Conservation (phyloP, 106 monocot species). For the Cymbidium sinense region DNA sequence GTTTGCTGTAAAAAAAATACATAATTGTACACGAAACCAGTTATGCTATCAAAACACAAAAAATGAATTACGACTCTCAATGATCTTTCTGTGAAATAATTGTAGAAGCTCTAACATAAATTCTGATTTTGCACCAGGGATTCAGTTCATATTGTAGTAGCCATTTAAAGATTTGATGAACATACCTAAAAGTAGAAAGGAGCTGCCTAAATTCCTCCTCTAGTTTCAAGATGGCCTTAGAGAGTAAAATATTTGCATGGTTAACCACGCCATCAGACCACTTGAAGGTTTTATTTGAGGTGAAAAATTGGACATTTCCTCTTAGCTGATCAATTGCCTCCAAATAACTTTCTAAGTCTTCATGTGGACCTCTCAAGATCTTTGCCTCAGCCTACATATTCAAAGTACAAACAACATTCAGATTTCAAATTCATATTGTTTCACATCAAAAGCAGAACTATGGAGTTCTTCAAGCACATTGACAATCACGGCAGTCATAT, state of each 20-base stretch:
- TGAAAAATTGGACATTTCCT: slow-evolving; percentile 44
- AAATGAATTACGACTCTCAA: neutral
- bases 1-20: slow-evolving; percentile 63
- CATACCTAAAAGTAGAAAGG: slow-evolving; percentile 47
- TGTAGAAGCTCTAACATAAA: neutral
- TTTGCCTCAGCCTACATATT: slow-evolving; percentile 55
- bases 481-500: neutral
- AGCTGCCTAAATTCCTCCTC: slow-evolving; percentile 78
- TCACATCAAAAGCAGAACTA: neutral
- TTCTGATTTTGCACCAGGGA: neutral
- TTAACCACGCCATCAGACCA: slow-evolving; percentile 59
- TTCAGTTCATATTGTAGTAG: neutral
- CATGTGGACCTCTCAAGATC: slow-evolving; percentile 69
- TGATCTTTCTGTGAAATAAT: neutral
- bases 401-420: neutral
- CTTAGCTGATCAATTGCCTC: slow-evolving; percentile 63
- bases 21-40: neutral
- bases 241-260: slow-evolving; percentile 54
- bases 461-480: neutral
- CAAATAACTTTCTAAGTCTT: slow-evolving; percentile 72
- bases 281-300: slow-evolving; percentile 52
- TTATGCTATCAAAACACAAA: neutral
- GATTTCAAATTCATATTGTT: neutral
- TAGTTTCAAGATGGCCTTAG: slow-evolving; percentile 56
- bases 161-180: slow-evolving; percentile 1